Conservation (phyloP, 345 rosid genomes). For the Citrus medica region DNA sequence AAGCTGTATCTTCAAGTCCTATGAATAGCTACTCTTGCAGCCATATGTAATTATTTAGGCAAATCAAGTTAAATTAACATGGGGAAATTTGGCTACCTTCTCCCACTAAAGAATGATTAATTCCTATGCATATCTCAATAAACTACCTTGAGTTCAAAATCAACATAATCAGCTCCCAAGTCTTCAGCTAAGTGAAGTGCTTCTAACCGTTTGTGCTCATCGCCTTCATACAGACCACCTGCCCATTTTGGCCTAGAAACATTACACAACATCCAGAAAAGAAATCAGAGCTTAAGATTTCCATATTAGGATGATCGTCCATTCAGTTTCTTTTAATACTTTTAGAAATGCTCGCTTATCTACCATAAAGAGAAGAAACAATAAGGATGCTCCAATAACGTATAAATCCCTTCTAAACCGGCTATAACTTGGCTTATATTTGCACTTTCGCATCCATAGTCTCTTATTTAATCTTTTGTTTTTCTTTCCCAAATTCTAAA, state of each 20-base stretch:
- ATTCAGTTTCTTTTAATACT: not conserved
- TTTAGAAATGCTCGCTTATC: not conserved
- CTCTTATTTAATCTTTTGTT: too few relatives aligned
- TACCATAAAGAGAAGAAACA: not conserved
- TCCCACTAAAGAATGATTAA: not conserved
- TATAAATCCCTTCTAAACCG: not conserved
- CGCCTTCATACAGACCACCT: slow-evolving; percentile 52
- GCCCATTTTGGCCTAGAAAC: slow-evolving; percentile 46
- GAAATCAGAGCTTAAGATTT: not conserved
- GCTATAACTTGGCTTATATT: not conserved
- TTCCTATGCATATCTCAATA: not conserved
- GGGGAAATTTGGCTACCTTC: not conserved
- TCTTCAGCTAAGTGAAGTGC: slow-evolving; percentile 39
- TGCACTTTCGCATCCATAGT: not conserved
- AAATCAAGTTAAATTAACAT: not conserved
- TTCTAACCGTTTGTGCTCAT: slow-evolving; percentile 36
- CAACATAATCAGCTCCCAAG: slow-evolving; percentile 57
- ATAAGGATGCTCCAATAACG: not conserved
- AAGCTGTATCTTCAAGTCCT: slow-evolving; percentile 1
- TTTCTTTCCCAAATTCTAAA: not conserved
- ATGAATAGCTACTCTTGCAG: not conserved
- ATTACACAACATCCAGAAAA: not conserved
- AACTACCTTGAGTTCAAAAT: slow-evolving; percentile 52
- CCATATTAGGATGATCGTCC: not conserved
- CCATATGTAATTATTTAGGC: not conserved